phyloP scores from a whole-genome alignment of 75 land plant species.

The Picea glauca region DNA sequence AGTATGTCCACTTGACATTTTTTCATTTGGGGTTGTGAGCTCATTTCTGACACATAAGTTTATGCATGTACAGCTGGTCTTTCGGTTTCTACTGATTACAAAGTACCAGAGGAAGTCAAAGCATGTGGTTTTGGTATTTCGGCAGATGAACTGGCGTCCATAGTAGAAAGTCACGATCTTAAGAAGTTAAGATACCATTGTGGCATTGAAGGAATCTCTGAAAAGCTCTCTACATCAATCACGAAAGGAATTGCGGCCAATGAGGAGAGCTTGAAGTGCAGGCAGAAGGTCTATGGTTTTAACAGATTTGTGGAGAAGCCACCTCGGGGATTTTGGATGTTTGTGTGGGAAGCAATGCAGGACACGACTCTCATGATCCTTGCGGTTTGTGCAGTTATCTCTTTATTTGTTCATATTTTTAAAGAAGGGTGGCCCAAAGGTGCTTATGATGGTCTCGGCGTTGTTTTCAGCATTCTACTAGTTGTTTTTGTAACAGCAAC shows the following conservation, averaged over 20 bases:
- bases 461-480: constrained; percentile 59
- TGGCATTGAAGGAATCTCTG: constrained; percentile 62
- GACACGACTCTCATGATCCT: constrained; percentile 86
- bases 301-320: constrained; percentile 70
- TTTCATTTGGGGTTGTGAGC: background rate
- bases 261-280: constrained; percentile 26
- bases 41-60: background rate
- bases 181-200: constrained; percentile 58
- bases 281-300: constrained; percentile 63
- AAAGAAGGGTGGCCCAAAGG: constrained; percentile 90
- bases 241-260: constrained; percentile 47
- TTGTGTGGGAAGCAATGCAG: constrained; percentile 95
- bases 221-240: constrained; percentile 57
- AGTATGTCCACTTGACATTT: background rate
- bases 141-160: constrained; percentile 65
- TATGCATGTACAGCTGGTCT: constrained; percentile 27
- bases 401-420: constrained; percentile 68
- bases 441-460: constrained; percentile 95
- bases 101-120: constrained; percentile 56
- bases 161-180: constrained; percentile 65
- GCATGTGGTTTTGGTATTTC: constrained; percentile 68
- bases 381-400: constrained; percentile 75
- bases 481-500: constrained; percentile 25
- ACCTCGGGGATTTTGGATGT: constrained; percentile 70
- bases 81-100: constrained; percentile 27